Base-by-base conservation (phyloP, 306 rosid genomes). In the Crataegus laevigata region DNA sequence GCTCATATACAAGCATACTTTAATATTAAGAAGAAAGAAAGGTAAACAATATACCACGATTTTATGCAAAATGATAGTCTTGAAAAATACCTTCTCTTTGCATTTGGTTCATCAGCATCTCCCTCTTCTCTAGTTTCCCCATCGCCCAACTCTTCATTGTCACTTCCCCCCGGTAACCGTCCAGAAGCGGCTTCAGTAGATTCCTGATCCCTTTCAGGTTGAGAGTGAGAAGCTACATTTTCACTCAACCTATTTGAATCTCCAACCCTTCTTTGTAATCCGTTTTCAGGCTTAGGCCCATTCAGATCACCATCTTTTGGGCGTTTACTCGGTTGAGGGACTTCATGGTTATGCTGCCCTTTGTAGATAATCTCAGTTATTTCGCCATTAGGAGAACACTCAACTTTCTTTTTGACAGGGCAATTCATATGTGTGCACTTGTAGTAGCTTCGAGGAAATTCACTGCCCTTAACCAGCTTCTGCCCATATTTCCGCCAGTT, bases 401-500 rank as follows among this genome's bases (percentile, higher is more conserved):
- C 99, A 22, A 94, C 90, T 83, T 89, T 94, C 88, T 94, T 94
- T 77, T 89, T 94, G 67, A 94, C 99, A 13, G 90, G 93, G 84
- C 99, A 94, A 82, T 85, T 94, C 86, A 72, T 77, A 82, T 90
- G 90, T 0, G 98, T 94, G 74, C 99, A 94, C 82, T 90, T 94
- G 86, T 92, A 92, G 82, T 94, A 94, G 84, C 99, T 92, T 76
- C 99, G 88, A 12, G 97, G 96, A 92, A 15, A 94, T 79, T 92
- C 99, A 30, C 96, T 94, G 24, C 99, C 99, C 80, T 92, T 94
- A 75, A 94, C 99, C 79, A 88, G 97, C 90, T 94, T 94, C 88
- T 92, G 99, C 66, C 99, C 99, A 69, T 94, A 94, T 83, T 94
- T 94, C 63, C 99, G 89, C 99, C 99, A 94, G 84, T 90, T 94